Base-by-base conservation (phyloP, 2,329 filamentous ascomycete species). In the Neofusicoccum sp. region DNA sequence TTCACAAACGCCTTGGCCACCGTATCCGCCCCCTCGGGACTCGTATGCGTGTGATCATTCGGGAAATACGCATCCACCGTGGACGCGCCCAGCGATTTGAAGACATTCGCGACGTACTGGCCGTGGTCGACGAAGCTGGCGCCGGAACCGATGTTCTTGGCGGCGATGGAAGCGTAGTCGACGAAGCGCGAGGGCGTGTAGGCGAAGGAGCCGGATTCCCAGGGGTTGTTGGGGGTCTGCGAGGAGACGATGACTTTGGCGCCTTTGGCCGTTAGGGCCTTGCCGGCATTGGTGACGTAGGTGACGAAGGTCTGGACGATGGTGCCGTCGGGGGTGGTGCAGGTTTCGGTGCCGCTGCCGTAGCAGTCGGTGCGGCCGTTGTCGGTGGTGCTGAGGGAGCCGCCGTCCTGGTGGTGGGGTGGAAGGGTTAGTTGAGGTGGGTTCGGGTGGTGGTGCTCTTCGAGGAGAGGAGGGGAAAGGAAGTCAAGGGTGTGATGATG, bases 41-140 rank as follows among this genome's bases (percentile, higher is more conserved):
- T 83, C 1, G 86, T 88, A 71, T 89, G 87, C 0, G 86, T 89
- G 72, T 89, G 86, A 67, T 88, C 86, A 16, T 79, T 79, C 0
- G 86, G 85, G 66, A 82, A 89, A 66, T 82, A 79, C 1, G 66
- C 64, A 45, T 71, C 52, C 1, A 72, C 69, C 4, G 65, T 28
- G 2, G 64, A 47, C 11, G 63, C 45, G 2, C 70, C 69, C 3
- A 71, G 64, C 7, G 67, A 36, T 36, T 65, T 65, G 29, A 67
- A 68, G 11, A 67, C 67, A 56, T 81, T 78, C 2, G 81, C 84
- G 3, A 81, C 80, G 68, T 86, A 87, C 22, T 78, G 76, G 37
- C 83, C 82, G 68, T 89, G 85, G 33, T 86, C 82, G 16, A 88
- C 81, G 67, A 83, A 86, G 36, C 64, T 69, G 1, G 70, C 68